Evolutionary conservation across 768 basidiomycete species (phyloP), one percentile per base, ranked within the genome.

Genomic region (Amanita subjunquillea): DNA sequence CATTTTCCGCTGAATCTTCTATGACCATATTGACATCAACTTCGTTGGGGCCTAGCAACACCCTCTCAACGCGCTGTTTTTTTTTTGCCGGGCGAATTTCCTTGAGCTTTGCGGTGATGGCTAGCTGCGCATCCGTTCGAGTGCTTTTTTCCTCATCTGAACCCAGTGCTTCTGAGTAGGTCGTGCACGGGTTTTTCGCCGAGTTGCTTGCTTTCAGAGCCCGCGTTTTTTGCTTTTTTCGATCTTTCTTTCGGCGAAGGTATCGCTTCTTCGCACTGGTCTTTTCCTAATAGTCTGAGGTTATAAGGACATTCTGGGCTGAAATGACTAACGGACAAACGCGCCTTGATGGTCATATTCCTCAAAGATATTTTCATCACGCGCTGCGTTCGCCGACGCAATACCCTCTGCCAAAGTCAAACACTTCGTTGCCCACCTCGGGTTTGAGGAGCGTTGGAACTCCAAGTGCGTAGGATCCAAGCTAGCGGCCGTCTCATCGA

Each of bases 201-300:
- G 48, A 60, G 67, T 78, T 38, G 60, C 73, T 45, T 70, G 72
- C 63, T 82, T 81, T 58, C 67, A 72, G 12, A 70, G 72, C 23
- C 69, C 65, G 50, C 64, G 62, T 30, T 57, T 57, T 39, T 20
- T 48, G 71, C 66, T 85, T 87, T 62, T 78, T 75, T 51, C 83
- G 73, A 48, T 78, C 73, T 56, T 79, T 80, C 68, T 91, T 91
- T 47, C 79, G 79, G 61, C 78, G 82, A 40, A 89, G 69, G 63
- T 91, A 89, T 54, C 82, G 72, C 58, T 79, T 67, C 64, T 89
- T 87, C 1, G 86, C 83, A 53, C 76, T 83, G 1, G 87, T 87
- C 68, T 85, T 86, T 42, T 63, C 63, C 75, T 82, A 58, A 17
- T 10, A 22, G 12, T 12, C 44, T 46, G 17, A 32, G 6, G 36